A percentile compares a stretch with the other conserved stretches of the same genome.
phyloP scores from a whole-genome alignment of 1,284 basidiomycete genomes.

The Moesziomyces globuligerus region DNA sequence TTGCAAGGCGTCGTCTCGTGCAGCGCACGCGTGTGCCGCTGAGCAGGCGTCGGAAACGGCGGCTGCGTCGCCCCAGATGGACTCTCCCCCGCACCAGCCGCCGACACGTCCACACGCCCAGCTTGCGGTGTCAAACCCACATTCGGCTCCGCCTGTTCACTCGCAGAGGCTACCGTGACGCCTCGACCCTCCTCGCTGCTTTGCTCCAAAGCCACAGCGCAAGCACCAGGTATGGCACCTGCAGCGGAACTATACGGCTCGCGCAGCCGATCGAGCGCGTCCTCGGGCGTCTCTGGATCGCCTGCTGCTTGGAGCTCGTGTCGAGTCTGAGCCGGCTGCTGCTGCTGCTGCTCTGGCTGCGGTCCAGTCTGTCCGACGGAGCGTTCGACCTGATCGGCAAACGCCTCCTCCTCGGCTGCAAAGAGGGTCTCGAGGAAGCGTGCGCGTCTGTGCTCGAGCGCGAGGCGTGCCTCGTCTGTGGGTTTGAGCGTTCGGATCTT shows the following conservation, averaged over 20 bases:
- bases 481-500: conserved; percentile 45
- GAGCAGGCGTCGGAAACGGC: conserved; percentile 41
- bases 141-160: no score
- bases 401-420: conserved; percentile 23
- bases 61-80: conserved; percentile 10
- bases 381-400: conserved; percentile 29
- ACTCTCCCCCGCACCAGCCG: conserved; percentile 6
- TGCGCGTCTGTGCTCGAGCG: conserved; percentile 24
- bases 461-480: conserved; percentile 29
- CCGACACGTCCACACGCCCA: no score
- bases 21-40: conserved; percentile 18
- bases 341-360: not conserved
- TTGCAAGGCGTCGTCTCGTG: conserved; percentile 20
- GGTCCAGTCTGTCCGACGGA: not conserved
- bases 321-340: no score
- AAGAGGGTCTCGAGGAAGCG: conserved; percentile 25
- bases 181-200: no score
- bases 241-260: no score
- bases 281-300: no score
- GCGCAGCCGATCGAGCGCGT: no score
- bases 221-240: no score
- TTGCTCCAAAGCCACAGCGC: no score
- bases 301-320: no score
- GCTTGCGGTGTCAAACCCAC: no score
- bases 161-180: no score